Base-by-base conservation (phyloP, 768 basidiomycete species). In the Mrakia hoshinonis region DNA sequence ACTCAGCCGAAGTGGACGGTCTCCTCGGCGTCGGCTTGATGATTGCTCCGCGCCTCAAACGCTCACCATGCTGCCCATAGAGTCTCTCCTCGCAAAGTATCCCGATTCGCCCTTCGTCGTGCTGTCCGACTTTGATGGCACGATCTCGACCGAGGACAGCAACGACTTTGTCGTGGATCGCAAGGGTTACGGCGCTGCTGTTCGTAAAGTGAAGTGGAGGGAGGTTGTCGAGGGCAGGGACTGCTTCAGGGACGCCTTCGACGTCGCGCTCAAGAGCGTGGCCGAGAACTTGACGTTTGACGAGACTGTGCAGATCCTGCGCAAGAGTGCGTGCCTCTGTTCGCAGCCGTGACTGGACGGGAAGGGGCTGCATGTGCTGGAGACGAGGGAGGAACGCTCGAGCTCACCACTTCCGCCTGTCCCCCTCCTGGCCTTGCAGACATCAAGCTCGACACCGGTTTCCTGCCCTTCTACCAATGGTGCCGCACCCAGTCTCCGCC, bases 401-500 rank as follows among this genome's bases (percentile, higher is more conserved):
- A 61, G 58, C 58, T 39, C 39, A 43, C 13, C 31, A 0, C 26
- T 61, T 58, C 29, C 18, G 55, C 55, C 36, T 36, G n/a, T 15
- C 34, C 52, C 39, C 13, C 34, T 60, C 43, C n/a, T 22, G 2
- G 26, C 18, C 39, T 47, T 46, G 11, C 58, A 72, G 72, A 90
- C 77, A 92, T 95, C 81, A 84, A 84, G 71, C 84, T 95, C 47
- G 93, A 97, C 80, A 80, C 86, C 2, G 92, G 92, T 18, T 99
- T 99, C 83, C 87, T 87, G 77, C 84, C 86, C 2, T 98, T 97
- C 80, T 87, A 89, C 79, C 80, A 83, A n/a, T 98, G 89, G 87
- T 94, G 91, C 81, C 88, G 89, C 76, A 80, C 79, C 0, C 83
- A 86, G 52, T 87, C 87, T 26, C 67, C 65, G 0, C 55, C 65